phyloP scores from a whole-genome alignment of 23 red algal genomes.

The Gracilariopsis chorda region DNA sequence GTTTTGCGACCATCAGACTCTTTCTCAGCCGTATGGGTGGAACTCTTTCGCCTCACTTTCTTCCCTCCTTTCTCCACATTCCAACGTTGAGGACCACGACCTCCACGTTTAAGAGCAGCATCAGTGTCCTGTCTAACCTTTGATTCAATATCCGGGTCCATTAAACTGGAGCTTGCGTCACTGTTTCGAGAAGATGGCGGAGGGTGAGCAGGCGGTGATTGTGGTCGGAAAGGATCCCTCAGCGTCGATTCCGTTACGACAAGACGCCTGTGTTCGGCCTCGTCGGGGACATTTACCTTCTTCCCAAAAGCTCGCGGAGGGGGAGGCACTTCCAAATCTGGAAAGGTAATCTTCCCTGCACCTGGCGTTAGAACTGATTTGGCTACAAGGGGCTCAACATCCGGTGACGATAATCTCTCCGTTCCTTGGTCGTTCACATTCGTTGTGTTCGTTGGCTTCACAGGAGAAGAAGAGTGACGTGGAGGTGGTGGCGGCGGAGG shows the following conservation, averaged over 20 bases:
- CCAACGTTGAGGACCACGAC: constrained; percentile 9
- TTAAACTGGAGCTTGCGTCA: not conserved
- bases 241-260: constrained; percentile 50
- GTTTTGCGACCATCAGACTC: constrained; percentile 25
- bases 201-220: not conserved
- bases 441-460: not conserved
- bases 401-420: not conserved
- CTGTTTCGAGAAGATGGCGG: not conserved
- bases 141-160: not conserved
- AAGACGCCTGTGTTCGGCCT: not conserved
- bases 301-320: not conserved
- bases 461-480: not conserved
- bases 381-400: not conserved
- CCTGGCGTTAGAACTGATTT: not conserved
- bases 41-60: constrained; percentile 46
- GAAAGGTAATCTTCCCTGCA: not conserved
- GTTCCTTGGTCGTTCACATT: not conserved
- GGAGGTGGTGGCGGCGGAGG: constrained; percentile 28
- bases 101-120: constrained; percentile 33
- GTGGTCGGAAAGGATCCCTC: constrained; percentile 46
- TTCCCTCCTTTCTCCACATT: constrained; percentile 17
- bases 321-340: constrained; percentile 6
- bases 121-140: not conserved
- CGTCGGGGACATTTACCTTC: not conserved
- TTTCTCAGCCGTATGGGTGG: constrained; percentile 16